Percentiles rank a stretch among this genome's conserved stretches.
Conservation (phyloP, 257 asterid genomes). For the Solanum clarkiae region DNA sequence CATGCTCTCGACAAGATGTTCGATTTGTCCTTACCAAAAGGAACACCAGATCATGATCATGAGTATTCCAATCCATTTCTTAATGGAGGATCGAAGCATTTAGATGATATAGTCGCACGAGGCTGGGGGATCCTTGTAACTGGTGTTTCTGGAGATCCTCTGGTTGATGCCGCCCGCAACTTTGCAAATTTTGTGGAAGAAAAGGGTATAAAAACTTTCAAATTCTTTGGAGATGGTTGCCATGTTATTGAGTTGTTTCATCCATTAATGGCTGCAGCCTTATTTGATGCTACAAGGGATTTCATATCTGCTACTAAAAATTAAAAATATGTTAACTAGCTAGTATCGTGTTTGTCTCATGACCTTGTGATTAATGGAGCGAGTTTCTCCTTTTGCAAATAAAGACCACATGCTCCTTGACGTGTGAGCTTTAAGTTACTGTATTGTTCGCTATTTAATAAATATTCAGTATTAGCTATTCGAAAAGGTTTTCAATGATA, state of each 20-base stretch:
- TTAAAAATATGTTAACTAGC: no score
- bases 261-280: constrained; percentile 4
- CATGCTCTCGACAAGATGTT: constrained; percentile 10
- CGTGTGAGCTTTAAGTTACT: neutral
- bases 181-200: constrained; percentile 22
- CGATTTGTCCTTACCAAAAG: constrained; percentile 10
- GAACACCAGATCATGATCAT: constrained; percentile 5
- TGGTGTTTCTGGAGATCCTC: constrained; percentile 16
- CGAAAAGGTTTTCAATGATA: neutral
- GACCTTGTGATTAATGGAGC: neutral
- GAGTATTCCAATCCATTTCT: constrained; percentile 6
- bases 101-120: neutral
- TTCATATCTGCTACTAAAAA: neutral
- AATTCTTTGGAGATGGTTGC: constrained; percentile 21
- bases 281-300: constrained; percentile 6
- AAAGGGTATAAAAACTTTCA: constrained; percentile 10
- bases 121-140: constrained; percentile 8
- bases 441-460: neutral
- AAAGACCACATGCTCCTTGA: neutral
- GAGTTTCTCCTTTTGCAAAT: neutral
- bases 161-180: constrained; percentile 9
- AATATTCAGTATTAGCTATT: neutral
- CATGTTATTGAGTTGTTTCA: constrained; percentile 33
- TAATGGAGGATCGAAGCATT: constrained; percentile 3
- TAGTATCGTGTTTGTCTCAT: neutral